Evolutionary conservation across 2,329 filamentous ascomycete genomes (phyloP).

Genomic region (Thielaviopsis cerberus): DNA sequence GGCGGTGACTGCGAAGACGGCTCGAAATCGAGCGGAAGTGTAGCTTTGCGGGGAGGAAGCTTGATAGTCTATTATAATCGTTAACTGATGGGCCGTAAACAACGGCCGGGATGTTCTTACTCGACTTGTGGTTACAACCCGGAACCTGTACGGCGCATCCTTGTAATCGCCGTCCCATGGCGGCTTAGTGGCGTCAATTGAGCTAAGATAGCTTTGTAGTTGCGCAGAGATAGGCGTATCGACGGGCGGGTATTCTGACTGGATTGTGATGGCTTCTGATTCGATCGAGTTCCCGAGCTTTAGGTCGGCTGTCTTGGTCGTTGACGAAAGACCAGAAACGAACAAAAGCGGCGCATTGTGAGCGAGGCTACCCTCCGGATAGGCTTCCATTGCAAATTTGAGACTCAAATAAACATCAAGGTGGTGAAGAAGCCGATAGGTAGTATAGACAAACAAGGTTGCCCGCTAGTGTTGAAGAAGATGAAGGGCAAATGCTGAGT

Average conservation of each 20-base stretch:
- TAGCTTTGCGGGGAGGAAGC: conserved; percentile 39
- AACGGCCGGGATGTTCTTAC: conserved; percentile 32
- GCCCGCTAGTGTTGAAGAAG: neutral
- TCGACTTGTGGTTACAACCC: conserved; percentile 57
- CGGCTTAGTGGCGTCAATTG: conserved; percentile 42
- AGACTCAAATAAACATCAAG: neutral
- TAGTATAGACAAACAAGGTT: neutral
- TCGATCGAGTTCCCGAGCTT: conserved; percentile 2
- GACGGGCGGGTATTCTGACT: conserved; percentile 52
- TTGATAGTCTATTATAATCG: conserved; percentile 27
- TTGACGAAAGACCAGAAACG: conserved; percentile 49
- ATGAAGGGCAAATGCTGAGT: neutral
- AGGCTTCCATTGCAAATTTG: conserved; percentile 48
- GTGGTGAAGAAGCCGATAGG: neutral
- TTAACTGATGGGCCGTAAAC: conserved; percentile 8
- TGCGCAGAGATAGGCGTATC: conserved; percentile 44
- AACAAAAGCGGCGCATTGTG: conserved; percentile 76
- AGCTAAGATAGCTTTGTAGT: conserved; percentile 46
- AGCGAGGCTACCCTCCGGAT: conserved; percentile 59
- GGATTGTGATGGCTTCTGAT: conserved; percentile 21
- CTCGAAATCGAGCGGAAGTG: conserved; percentile 32
- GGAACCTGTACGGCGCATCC: conserved; percentile 39
- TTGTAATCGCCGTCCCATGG: conserved; percentile 48
- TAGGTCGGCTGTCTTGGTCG: neutral
- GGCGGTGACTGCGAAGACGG: conserved; percentile 23